Conservation (phyloP, 371 early-diverging fungal species). For the Homolaphlyctis polyrhiza region DNA sequence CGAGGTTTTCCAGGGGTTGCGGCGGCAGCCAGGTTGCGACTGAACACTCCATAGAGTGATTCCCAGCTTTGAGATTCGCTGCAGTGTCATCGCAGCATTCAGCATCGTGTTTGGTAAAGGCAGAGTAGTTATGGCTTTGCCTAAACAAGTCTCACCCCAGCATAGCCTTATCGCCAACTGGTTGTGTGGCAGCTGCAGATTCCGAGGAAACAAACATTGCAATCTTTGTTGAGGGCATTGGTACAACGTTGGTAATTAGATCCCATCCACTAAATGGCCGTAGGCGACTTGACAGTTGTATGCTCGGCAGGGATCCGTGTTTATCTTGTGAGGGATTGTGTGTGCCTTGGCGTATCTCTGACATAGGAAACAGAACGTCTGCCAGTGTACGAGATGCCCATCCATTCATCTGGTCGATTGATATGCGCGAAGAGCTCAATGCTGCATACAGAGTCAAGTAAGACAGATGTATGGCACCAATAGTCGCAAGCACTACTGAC, state of each 20-base stretch:
- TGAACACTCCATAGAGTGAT: no score
- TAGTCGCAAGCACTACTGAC: not conserved
- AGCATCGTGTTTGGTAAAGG: not conserved
- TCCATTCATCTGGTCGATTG: conserved; percentile 19
- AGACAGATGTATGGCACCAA: not conserved
- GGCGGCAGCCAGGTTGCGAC: no score
- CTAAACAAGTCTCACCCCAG: not conserved
- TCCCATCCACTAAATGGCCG: not conserved
- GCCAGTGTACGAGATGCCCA: conserved; percentile 20
- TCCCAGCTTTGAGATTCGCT: no score
- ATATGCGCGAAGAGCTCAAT: not conserved
- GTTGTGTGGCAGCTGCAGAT: no score
- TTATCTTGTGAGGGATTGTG: not conserved
- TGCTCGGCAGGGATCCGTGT: not conserved
- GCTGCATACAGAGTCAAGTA: not conserved
- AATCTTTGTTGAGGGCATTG: conserved; percentile 4
- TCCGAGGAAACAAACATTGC: not conserved
- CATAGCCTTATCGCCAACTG: no score
- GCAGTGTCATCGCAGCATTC: conserved; percentile 13
- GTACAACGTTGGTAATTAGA: not conserved
- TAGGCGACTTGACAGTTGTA: not conserved
- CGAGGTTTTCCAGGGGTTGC: no score
- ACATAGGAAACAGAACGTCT: conserved; percentile 21
- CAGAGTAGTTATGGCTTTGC: not conserved
- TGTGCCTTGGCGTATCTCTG: not conserved